Evolutionary conservation across 2,329 filamentous ascomycete genomes (phyloP).

Genomic region (Trichophaea hybrida): DNA sequence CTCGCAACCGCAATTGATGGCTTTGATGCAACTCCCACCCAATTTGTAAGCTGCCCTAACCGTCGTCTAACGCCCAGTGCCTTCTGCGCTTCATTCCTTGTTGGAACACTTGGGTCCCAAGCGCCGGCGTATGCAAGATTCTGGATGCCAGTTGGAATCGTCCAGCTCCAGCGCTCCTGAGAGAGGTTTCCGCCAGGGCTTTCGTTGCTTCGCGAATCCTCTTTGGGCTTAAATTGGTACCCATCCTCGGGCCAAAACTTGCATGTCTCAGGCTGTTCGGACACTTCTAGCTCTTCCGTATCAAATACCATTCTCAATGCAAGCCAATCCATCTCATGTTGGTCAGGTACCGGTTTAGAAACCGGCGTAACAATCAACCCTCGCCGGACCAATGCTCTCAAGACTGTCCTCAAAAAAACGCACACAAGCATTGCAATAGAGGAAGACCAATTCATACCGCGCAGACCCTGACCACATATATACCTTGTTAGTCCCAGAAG

Average conservation of each 20-base stretch:
- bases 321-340: constrained; percentile 17
- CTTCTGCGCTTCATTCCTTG: no score
- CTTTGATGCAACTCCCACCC: neutral
- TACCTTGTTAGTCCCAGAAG: no score
- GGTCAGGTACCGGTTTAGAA: constrained; percentile 4
- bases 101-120: no score
- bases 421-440: constrained; percentile 17
- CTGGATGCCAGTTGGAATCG: neutral
- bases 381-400: constrained; percentile 18
- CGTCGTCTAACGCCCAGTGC: neutral
- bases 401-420: constrained; percentile 10
- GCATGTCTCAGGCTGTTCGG: no score
- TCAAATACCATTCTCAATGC: constrained; percentile 9
- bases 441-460: constrained; percentile 19
- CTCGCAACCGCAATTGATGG: neutral
- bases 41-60: neutral
- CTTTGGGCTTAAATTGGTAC: no score
- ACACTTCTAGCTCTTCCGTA: no score
- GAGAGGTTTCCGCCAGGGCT: no score
- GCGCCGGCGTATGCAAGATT: neutral
- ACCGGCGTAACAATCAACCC: constrained; percentile 7
- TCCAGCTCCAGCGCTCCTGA: neutral
- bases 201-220: no score
- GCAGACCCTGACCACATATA: constrained; percentile 1
- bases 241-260: no score